A percentile compares a stretch with the other conserved stretches of the same genome.
Conservation (phyloP, 163 green algal species). For the Scenedesmus sp. region DNA sequence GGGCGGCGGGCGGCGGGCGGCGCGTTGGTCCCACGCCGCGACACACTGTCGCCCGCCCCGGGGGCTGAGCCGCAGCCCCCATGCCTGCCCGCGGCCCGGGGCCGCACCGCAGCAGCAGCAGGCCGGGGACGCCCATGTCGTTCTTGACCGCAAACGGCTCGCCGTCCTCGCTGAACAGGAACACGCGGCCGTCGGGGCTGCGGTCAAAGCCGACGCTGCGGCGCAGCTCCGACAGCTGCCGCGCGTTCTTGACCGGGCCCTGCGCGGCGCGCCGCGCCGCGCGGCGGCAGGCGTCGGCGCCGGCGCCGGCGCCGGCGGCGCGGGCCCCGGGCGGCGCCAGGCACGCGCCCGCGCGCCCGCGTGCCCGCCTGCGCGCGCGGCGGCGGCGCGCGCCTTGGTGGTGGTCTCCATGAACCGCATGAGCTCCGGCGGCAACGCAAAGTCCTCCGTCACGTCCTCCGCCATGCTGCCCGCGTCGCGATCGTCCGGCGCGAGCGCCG, state of each 20-base stretch:
- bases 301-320: too few relatives aligned
- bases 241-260: conserved; percentile 11
- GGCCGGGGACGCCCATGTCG: conserved; percentile 40
- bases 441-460: conserved; percentile 18
- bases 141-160: conserved; percentile 41
- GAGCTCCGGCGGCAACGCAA: conserved; percentile 27
- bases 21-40: too few relatives aligned
- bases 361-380: background rate
- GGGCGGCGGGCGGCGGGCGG: background rate
- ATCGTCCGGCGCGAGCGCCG: conserved; percentile 3
- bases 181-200: conserved; percentile 27
- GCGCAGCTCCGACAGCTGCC: conserved; percentile 28
- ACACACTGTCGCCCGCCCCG: background rate
- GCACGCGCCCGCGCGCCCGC: background rate
- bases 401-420: conserved; percentile 36
- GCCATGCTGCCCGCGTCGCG: conserved; percentile 7
- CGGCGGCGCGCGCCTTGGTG: conserved; percentile 2
- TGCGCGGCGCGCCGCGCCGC: background rate
- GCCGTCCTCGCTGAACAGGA: conserved; percentile 31
- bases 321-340: background rate
- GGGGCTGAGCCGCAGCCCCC: background rate
- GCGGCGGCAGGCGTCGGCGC: background rate
- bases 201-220: conserved; percentile 36
- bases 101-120: conserved; percentile 39
- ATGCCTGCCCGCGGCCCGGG: background rate